A percentile compares a stretch with the other conserved stretches of the same genome.
These are phyloP conservation scores for Orbilia ellipsospora DNA, from an alignment of 2,329 filamentous ascomycete genomes.

Conservation along the genomic window DNA sequence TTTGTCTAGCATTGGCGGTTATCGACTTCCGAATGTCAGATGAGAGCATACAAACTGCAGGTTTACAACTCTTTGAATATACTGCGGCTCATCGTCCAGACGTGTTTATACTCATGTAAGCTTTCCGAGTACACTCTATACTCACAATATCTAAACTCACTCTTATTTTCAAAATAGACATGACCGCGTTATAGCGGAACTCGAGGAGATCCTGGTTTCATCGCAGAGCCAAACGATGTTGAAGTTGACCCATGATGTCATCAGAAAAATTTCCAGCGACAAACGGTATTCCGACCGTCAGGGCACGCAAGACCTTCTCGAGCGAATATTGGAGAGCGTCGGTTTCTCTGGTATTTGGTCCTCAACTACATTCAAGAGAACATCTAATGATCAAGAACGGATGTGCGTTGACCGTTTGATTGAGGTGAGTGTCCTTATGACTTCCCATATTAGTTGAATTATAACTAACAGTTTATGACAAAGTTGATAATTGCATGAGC, in stretches of 20 bases:
- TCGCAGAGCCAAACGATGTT: constrained; percentile 72
- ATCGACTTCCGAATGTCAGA: constrained; percentile 75
- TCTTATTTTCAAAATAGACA: constrained; percentile 30
- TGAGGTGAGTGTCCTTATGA: constrained; percentile 37
- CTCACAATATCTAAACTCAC: constrained; percentile 4
- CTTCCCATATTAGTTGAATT: background rate
- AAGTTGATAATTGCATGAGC: constrained; percentile 51
- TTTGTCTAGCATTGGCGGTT: constrained; percentile 73
- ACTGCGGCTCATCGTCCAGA: constrained; percentile 69
- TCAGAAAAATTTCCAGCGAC: constrained; percentile 71
- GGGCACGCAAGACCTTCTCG: constrained; percentile 66
- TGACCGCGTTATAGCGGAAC: constrained; percentile 69
- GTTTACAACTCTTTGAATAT: constrained; percentile 71
- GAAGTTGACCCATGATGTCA: constrained; percentile 71
- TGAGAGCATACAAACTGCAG: constrained; percentile 71
- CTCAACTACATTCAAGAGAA: constrained; percentile 67
- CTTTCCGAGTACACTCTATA: constrained; percentile 37
- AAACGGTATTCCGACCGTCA: constrained; percentile 67
- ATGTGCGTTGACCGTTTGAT: constrained; percentile 55
- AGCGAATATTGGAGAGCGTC: constrained; percentile 69
- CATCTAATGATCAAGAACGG: constrained; percentile 54
- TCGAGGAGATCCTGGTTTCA: constrained; percentile 73
- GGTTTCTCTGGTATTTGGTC: constrained; percentile 74
- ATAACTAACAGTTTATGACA: background rate
- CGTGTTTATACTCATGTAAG: constrained; percentile 72